These are phyloP conservation scores for Carex arenaria DNA, from an alignment of 202 grass and related monocot species.

Conservation along the genomic window DNA sequence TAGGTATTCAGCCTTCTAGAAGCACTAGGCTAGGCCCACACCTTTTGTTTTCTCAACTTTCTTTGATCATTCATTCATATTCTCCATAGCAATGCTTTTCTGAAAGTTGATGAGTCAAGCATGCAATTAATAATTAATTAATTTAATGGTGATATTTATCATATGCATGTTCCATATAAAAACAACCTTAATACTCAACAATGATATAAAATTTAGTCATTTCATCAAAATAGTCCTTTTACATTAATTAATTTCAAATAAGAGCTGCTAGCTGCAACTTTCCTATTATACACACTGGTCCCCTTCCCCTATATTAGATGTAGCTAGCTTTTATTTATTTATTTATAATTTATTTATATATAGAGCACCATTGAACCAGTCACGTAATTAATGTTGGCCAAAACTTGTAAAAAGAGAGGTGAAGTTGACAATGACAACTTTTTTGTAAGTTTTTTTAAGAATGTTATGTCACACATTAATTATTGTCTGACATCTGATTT, in stretches of 20 bases:
- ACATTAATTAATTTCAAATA: not conserved
- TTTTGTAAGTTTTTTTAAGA: not conserved
- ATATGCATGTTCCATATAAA: not conserved
- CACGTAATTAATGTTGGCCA: not conserved
- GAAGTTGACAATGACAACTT: slow-evolving; percentile 3
- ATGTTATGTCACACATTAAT: not conserved
- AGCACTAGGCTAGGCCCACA: not conserved
- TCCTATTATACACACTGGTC: not conserved
- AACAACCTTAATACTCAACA: not conserved
- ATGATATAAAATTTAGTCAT: not conserved
- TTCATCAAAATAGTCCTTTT: not conserved
- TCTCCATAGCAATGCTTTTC: not conserved
- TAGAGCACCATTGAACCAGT: not conserved
- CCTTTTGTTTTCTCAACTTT: slow-evolving; percentile 5
- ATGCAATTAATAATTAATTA: not conserved
- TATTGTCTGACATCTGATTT: too few relatives aligned
- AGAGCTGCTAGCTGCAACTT: not conserved
- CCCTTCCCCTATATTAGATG: not conserved
- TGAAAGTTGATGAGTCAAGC: not conserved
- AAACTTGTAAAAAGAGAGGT: not conserved
- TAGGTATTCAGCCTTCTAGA: slow-evolving; percentile 15
- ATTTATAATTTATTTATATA: not conserved
- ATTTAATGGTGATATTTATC: not conserved
- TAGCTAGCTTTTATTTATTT: not conserved
- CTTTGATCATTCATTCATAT: not conserved